Conservation (phyloP, 2,329 filamentous ascomycete genomes). For the Fusarium coffeatum region DNA sequence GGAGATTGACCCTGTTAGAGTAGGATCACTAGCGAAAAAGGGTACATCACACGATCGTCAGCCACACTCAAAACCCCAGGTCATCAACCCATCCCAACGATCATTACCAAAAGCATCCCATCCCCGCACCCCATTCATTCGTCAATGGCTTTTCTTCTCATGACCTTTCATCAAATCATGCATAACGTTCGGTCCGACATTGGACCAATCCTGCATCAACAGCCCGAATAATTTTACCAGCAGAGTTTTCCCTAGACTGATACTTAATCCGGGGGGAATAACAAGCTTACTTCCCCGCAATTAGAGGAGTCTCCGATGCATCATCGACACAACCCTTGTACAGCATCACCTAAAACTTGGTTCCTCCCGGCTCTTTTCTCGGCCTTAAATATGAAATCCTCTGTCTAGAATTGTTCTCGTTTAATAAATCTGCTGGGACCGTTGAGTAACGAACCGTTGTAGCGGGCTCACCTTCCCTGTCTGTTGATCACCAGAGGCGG, state of each 20-base stretch:
- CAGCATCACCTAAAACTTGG: conserved; percentile 20
- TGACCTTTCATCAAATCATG: conserved; percentile 5
- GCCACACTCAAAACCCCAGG: not conserved
- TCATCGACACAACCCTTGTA: conserved; percentile 11
- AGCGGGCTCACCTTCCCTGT: not conserved
- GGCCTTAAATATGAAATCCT: conserved; percentile 11
- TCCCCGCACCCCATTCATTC: not conserved
- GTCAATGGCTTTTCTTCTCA: conserved; percentile 6
- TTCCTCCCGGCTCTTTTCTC: conserved; percentile 35
- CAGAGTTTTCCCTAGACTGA: not conserved
- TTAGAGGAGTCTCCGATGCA: conserved; percentile 24
- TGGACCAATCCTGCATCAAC: conserved; percentile 4
- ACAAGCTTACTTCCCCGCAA: conserved; percentile 24
- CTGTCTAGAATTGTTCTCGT: not conserved
- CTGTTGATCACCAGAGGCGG: conserved; percentile 1
- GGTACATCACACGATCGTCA: not conserved
- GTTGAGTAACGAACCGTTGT: not conserved
- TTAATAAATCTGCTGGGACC: not conserved
- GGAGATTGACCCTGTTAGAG: not conserved
- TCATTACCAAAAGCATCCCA: conserved; percentile 13
- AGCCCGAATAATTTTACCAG: conserved; percentile 11
- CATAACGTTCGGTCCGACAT: conserved; percentile 28
- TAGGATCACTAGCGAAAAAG: accelerated
- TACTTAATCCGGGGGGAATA: conserved; percentile 6
- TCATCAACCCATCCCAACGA: not conserved